Evolutionary conservation across 768 basidiomycete genomes (phyloP), one percentile per base, ranked within the genome.

Genomic region (Tylopilus vinaceipallidus): DNA sequence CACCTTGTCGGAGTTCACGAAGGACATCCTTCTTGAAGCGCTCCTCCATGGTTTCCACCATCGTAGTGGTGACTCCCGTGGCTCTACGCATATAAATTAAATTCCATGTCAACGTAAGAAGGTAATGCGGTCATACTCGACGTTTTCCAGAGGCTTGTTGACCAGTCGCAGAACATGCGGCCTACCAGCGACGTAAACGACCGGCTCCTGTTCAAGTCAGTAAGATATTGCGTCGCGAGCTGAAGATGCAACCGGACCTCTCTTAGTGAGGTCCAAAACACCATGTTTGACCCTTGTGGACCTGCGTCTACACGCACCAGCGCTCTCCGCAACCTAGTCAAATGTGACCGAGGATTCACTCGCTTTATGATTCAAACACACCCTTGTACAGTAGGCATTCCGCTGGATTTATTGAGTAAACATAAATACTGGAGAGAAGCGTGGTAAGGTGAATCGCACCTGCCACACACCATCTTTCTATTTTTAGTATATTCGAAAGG

Each of bases 311-410:
- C 88, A 50, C 88, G 77, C 19, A 76, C 70, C 37, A 98, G 69
- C 3, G 93, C 92, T 49, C 82, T 77, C 45, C 91, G 81, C 50
- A 97, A 72, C 7, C 93, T 93, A 26, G 23, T 12, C 14, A 40
- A 45, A 49, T 10, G 46, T 47, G 38, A 49, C 42, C 36, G 20
- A 45, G 4, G 35, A 20, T 48, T 37, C 12, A 10, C 42, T 33
- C 12, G 8, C 40, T 13, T 9, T 16, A 22, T 12, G 27, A 30
- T 45, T 43, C 24, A 24, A 6, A 47, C 55, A 14, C 26, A 61
- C 64, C 95, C 95, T 61, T 91, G 82, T 2, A 88, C 83, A 1
- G 92, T 95, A 4, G 95, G 95, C 95, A 98, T 98, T 14, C 95
- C 95, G 57, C 87, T 94, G 37, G 8, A 20, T 45, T 33, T 29